Base-by-base conservation (phyloP, 257 asterid species). In the Capsicum pubescens region DNA sequence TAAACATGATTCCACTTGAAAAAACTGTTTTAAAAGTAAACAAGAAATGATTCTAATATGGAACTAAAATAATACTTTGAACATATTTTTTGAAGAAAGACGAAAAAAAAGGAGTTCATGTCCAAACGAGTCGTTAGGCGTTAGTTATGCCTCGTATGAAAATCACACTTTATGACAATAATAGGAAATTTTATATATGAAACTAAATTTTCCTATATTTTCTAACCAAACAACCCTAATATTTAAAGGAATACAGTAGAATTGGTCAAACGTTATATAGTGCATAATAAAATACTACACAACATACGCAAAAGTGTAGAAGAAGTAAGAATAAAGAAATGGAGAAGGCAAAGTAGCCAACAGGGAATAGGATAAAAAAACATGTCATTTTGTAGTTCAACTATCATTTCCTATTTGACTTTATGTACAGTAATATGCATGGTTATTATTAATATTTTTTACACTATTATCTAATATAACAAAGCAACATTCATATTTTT, bases 321-420 rank as follows among this genome's bases (percentile, higher is more conserved):
- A 72, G 80, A 72, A 48, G 60, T 72, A 72, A 48, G 32, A 72
- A 72, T 46, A 2, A 48, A 72, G 80, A n/a, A 72, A 72, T 19
- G 46, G 7, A 48, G 10, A 74, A 74, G 7, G n/a, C 44, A 19
- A 59, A 74, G 21, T 13, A 50, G 19, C 81, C 61, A 74, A 6
- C 19, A 74, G 44, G 61, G 44, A 21, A 46, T 50, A 48, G 7
- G 59, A n/a, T 72, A 19, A 72, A 11, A n/a, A 48, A 39, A 70
- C 35, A 48, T 7, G 16, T 46, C 57, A 70, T 70, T 48, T 36
- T 36, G 39, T 36, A 36, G 1, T 36, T 36, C 2, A 1, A 36
- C 3, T 36, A 36, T 36, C 2, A 36, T 39, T 39, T 39, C 5
- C 44, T 39, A 39, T 39, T 39, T 39, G 44, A 3, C 3, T 39